Conservation (phyloP, 192 early-diverging fungal species). For the Cetraspora pellucida region DNA sequence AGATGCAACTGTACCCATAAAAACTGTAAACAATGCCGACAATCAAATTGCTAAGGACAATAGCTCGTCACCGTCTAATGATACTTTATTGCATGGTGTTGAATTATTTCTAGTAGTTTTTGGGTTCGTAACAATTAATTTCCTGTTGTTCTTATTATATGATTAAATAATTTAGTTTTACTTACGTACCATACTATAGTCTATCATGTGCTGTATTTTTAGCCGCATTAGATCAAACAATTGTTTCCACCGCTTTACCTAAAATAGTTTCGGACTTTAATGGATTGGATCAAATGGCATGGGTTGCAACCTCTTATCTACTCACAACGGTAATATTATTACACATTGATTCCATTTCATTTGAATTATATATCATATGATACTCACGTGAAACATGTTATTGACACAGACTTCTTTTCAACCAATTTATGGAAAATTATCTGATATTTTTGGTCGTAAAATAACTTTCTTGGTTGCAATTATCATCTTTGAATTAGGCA, state of each 20-base stretch:
- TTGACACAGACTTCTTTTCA: constrained; percentile 61
- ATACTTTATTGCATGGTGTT: no score
- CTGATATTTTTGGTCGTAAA: constrained; percentile 70
- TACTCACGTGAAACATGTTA: neutral
- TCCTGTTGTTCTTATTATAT: no score
- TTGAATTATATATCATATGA: neutral
- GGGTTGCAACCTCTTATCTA: constrained; percentile 79
- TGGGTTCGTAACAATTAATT: no score
- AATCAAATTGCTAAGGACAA: no score
- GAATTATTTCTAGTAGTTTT: no score
- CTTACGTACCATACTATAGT: no score
- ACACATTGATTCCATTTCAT: neutral
- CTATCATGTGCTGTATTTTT: no score
- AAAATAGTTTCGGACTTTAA: constrained; percentile 63
- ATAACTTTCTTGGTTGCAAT: constrained; percentile 38
- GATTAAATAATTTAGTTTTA: no score
- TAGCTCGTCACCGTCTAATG: no score
- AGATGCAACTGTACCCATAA: no score
- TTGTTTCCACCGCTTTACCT: constrained; percentile 32
- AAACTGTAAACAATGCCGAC: no score
- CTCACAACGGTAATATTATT: constrained; percentile 31
- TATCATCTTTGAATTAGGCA: constrained; percentile 41
- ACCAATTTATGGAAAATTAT: constrained; percentile 78
- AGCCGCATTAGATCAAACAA: no score
- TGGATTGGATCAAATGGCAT: constrained; percentile 63